Evolutionary conservation across 805 yeast species (phyloP).

Genomic region (Kodamaea neixiangensis): DNA sequence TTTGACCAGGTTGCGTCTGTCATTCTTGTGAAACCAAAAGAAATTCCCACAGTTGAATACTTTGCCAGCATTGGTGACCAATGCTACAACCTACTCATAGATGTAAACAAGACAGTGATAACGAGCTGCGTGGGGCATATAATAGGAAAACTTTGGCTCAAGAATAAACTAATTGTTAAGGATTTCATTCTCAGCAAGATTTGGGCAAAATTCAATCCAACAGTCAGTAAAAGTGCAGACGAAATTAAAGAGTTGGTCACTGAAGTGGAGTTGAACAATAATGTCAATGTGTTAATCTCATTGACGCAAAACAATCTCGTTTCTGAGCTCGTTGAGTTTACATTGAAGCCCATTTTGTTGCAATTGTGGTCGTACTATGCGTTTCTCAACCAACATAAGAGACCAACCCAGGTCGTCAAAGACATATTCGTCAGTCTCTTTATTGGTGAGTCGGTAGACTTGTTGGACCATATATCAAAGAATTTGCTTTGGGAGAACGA

Average conservation of each 20-base stretch:
- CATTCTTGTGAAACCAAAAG: constrained; percentile 62
- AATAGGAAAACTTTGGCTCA: constrained; percentile 50
- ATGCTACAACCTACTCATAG: constrained; percentile 55
- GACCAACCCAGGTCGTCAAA: constrained; percentile 35
- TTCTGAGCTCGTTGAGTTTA: constrained; percentile 23
- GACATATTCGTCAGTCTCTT: constrained; percentile 42
- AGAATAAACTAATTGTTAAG: constrained; percentile 49
- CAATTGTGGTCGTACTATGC: constrained; percentile 49
- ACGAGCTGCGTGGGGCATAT: constrained; percentile 58
- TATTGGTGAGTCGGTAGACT: constrained; percentile 22
- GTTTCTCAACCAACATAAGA: constrained; percentile 31
- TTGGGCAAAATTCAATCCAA: constrained; percentile 48
- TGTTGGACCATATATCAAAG: constrained; percentile 33
- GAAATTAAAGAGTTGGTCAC: constrained; percentile 34
- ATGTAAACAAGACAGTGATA: constrained; percentile 62
- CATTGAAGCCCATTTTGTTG: constrained; percentile 33
- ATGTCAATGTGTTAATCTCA: constrained; percentile 65
- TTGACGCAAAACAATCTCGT: constrained; percentile 46
- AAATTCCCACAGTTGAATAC: constrained; percentile 49
- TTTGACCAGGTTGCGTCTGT: constrained; percentile 68
- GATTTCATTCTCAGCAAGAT: constrained; percentile 61
- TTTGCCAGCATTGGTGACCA: constrained; percentile 64
- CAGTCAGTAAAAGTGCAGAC: constrained; percentile 14
- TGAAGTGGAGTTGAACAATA: constrained; percentile 58
- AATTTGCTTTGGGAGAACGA: constrained; percentile 35